Evolutionary conservation across 257 asterid species (phyloP).

Genomic region (Oldenlandia corymbosa): DNA sequence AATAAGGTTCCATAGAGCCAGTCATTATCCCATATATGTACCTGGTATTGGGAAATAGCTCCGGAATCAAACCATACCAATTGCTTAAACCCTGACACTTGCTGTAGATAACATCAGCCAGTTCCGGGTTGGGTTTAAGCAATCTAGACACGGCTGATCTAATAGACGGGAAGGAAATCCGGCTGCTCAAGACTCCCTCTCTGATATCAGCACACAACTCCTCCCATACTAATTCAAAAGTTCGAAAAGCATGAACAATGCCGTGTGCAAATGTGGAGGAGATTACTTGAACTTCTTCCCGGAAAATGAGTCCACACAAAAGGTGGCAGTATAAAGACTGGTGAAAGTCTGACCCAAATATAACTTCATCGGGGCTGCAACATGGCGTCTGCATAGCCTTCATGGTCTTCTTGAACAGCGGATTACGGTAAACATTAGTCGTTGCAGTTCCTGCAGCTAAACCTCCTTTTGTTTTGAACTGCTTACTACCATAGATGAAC

Average conservation of each 20-base stretch:
- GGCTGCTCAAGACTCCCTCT: slow-evolving; percentile 55
- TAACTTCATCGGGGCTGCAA: slow-evolving; percentile 94
- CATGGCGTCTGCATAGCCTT: slow-evolving; percentile 73
- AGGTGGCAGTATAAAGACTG: slow-evolving; percentile 90
- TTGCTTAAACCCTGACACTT: slow-evolving; percentile 54
- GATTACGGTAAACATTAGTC: slow-evolving; percentile 68
- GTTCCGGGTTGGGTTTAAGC: slow-evolving; percentile 61
- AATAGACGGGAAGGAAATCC: slow-evolving; percentile 61
- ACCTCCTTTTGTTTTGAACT: slow-evolving; percentile 92
- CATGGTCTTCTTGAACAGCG: slow-evolving; percentile 72
- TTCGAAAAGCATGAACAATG: slow-evolving; percentile 79
- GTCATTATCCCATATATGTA: slow-evolving; percentile 91
- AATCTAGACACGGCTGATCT: slow-evolving; percentile 53
- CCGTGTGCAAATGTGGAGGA: slow-evolving; percentile 89
- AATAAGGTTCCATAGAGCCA: slow-evolving; percentile 92
- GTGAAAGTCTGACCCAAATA: slow-evolving; percentile 81
- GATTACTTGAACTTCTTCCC: slow-evolving; percentile 69
- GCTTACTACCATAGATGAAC: slow-evolving; percentile 85
- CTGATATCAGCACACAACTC: slow-evolving; percentile 60
- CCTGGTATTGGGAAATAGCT: slow-evolving; percentile 61
- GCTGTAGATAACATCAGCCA: slow-evolving; percentile 40
- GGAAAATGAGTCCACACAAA: slow-evolving; percentile 63
- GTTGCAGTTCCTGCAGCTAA: slow-evolving; percentile 94
- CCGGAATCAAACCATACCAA: slow-evolving; percentile 73
- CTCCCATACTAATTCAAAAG: slow-evolving; percentile 74